Percentiles rank a stretch among this genome's conserved stretches.
Conservation (phyloP, 495 filamentous ascomycete genomes). For the Annulohypoxylon moriforme region DNA sequence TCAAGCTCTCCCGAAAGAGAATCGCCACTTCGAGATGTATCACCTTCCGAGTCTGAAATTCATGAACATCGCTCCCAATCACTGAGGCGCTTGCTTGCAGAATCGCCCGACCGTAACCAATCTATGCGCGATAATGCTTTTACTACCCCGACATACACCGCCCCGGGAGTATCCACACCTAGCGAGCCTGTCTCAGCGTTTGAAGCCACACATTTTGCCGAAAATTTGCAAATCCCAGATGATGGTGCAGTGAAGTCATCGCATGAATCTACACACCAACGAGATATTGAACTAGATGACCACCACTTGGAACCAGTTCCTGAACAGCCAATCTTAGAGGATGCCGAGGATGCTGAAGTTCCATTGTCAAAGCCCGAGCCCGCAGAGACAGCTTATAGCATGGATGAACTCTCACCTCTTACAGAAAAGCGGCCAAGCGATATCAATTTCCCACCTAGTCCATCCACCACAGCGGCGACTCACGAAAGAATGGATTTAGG, state of each 20-base stretch:
- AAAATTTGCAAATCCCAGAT: background rate
- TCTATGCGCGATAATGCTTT: constrained; percentile 14
- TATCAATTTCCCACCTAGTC: constrained; percentile 22
- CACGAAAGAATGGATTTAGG: background rate
- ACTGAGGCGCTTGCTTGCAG: background rate
- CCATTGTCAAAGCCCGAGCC: constrained; percentile 33
- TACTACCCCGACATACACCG: background rate
- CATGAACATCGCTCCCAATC: constrained; percentile 13
- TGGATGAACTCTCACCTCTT: constrained; percentile 49
- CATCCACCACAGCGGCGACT: constrained; percentile 20
- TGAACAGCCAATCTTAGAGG: constrained; percentile 19
- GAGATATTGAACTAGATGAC: constrained; percentile 11
- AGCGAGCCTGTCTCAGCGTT: background rate
- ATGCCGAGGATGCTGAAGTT: constrained; percentile 19
- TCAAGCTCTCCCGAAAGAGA: constrained; percentile 39
- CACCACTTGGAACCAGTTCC: constrained; percentile 28
- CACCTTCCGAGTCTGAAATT: constrained; percentile 19
- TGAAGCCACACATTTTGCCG: background rate
- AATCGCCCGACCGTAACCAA: constrained; percentile 14
- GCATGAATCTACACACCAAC: constrained; percentile 9
- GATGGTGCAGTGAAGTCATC: background rate
- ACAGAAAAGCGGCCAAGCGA: constrained; percentile 39
- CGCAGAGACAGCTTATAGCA: constrained; percentile 46
- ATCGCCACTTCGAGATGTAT: constrained; percentile 10
- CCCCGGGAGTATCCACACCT: background rate